Evolutionary conservation across 768 basidiomycete genomes (phyloP), one percentile per base, ranked within the genome.

Genomic region (Phanerochaete sordida): DNA sequence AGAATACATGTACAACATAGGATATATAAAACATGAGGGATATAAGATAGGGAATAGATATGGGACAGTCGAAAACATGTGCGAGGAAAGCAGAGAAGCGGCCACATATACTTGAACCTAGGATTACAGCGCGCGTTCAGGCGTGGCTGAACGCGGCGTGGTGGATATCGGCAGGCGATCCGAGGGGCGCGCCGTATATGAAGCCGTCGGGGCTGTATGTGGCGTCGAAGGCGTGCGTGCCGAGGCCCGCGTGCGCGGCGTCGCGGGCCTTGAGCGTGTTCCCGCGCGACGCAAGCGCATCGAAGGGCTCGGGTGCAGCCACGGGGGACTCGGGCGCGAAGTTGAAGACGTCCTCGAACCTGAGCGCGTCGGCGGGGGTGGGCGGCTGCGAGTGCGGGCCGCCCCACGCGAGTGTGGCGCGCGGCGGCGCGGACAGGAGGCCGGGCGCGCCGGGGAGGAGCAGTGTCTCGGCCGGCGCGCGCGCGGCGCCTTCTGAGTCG

Each of bases 271-370:
- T 43, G 11, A 43, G 8, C 4, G 39, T 43, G 39, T 43, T 43
- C 11, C 8, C 39, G 39, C 39, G 39, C 11, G 39, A 43, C 11
- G 39, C 11, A 16, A 19, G 39, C 19, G 8, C 39, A 26, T 35
- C 37, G 49, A 44, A 8, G 46, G 33, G 24, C 55, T 55, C 48
- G 55, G 50, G 30, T 19, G 27, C 50, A n/a, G n/a, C n/a, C n/a
- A n/a, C n/a, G 27, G 50, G 47, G 7, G 28, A 21, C 11, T 51
- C 50, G 28, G 30, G 28, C 28, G 50, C 50, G 12, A 61, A 37
- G 55, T 57, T 50, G 55, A 61, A 49, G 60, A 56, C 53, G 60
- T 61, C 60, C 31, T 31, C 45, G 24, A 61, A 51, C 12, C 57
- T 23, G 26, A 57, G 45, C 13, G 51, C 19, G 33, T 51, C 50